Base-by-base conservation (phyloP, 139 green algal species). In the Chara braunii region DNA sequence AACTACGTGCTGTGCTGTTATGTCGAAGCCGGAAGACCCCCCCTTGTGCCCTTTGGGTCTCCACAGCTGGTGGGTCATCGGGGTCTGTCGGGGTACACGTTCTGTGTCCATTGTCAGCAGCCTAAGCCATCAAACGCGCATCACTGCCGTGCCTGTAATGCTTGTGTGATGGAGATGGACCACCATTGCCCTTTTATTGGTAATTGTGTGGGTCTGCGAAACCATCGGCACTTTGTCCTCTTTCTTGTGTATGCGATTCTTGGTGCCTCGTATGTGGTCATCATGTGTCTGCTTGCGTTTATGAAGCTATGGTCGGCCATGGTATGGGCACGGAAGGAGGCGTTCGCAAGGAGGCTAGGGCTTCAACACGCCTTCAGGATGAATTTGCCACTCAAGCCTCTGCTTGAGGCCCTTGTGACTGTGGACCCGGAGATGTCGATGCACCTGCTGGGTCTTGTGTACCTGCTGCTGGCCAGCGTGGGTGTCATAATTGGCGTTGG, bases 181-280 rank as follows among this genome's bases (percentile, higher is more conserved):
- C 71, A 79, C 29, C 71, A 79, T 64, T 79, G 71, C 31, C 71
- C 71, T 11, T 79, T 79, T 53, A 75, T 75, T 4, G 67, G 40
- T 33, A 79, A 75, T 30, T 79, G 72, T 42, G 64, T 79, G 35
- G 72, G 72, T 2, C n/a, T 9, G 9, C 37, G 30, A 44, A 79
- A 79, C 43, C 37, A 62, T 42, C 54, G 72, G 6, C 54, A 70
- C 54, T 79, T 79, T 45, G 24, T 79, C 23, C 42, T 79, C 11
- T 70, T 79, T 8, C 54, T 75, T 35, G 23, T 61, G 33, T 79
- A 56, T 52, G 56, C 58, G 31, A 43, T 75, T 9, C 14, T 75
- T 9, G 57, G 64, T 48, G 64, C 35, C 54, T 24, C 9, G 3
- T 79, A 75, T 30, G 36, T 62, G 3, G 3, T 56, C 30, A 5